Conservation (phyloP, 2,329 filamentous ascomycete species). For the Phymatotrichopsis omnivora region DNA sequence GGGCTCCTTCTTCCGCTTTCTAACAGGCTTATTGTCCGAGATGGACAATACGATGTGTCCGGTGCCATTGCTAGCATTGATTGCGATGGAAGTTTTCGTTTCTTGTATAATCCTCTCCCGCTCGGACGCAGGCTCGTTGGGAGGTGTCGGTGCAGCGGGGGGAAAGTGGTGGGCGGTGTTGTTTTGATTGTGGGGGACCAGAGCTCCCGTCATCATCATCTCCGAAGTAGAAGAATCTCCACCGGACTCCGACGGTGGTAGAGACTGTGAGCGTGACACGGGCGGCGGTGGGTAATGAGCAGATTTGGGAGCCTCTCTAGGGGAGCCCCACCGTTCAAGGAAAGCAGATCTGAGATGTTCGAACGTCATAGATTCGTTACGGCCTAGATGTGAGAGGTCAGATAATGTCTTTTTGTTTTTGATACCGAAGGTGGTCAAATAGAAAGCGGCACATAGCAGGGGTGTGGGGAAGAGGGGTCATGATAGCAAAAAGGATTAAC, state of each 20-base stretch:
- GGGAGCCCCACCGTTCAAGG: constrained; percentile 30
- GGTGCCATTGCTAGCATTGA: constrained; percentile 20
- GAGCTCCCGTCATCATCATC: too few relatives aligned
- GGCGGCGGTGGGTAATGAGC: constrained; percentile 15
- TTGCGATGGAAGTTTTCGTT: constrained; percentile 27
- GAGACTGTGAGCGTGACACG: constrained; percentile 24
- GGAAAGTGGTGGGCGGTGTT: constrained; percentile 20
- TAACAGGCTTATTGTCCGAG: constrained; percentile 24
- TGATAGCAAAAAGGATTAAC: constrained; percentile 13
- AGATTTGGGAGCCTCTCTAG: neutral
- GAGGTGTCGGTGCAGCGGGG: constrained; percentile 26
- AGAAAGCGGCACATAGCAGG: too few relatives aligned
- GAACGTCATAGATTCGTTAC: constrained; percentile 29
- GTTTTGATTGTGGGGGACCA: constrained; percentile 1
- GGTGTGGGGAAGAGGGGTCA: constrained; percentile 3
- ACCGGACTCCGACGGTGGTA: constrained; percentile 23
- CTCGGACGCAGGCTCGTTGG: constrained; percentile 24
- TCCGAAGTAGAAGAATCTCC: constrained; percentile 17
- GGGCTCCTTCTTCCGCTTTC: constrained; percentile 23
- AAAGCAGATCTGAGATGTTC: constrained; percentile 31
- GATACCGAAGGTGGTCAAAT: too few relatives aligned
- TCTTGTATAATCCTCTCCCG: constrained; percentile 23
- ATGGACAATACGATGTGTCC: constrained; percentile 25
- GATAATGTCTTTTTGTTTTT: neutral
- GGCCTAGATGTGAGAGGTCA: constrained; percentile 16